These are phyloP conservation scores for Sporothrix humicola DNA, from an alignment of 2,329 filamentous ascomycete species.

Conservation along the genomic window DNA sequence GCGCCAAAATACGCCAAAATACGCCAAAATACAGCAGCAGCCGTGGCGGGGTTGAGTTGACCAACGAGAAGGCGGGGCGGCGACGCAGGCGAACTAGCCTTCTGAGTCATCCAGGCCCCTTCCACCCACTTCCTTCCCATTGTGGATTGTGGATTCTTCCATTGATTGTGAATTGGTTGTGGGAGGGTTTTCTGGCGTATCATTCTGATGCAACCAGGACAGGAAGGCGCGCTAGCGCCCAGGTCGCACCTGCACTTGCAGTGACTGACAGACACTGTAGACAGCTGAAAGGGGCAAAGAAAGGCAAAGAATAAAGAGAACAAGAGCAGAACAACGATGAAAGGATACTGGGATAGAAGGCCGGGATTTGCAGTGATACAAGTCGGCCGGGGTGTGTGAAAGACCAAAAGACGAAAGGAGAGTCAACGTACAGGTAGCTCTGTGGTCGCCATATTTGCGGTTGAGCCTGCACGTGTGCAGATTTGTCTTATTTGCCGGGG, in stretches of 20 bases:
- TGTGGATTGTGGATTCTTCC: neutral
- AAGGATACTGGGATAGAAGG: no score
- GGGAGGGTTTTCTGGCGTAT: neutral
- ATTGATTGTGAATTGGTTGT: constrained; percentile 8
- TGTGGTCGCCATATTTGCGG: constrained; percentile 31
- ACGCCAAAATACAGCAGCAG: constrained; percentile 3
- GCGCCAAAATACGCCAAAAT: neutral
- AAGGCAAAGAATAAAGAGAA: neutral
- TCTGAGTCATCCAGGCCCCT: constrained; percentile 8
- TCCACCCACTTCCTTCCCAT: no score
- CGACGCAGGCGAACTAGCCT: neutral
- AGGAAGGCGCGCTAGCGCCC: constrained; percentile 26
- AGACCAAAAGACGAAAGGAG: no score
- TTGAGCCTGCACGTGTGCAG: neutral
- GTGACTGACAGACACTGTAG: neutral
- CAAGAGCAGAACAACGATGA: neutral
- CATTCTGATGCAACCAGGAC: constrained; percentile 9
- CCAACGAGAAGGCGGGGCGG: constrained; percentile 32
- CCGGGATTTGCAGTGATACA: neutral
- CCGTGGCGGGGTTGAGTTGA: constrained; percentile 34
- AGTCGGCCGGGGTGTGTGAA: neutral
- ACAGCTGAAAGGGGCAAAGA: neutral
- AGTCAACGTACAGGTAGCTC: constrained; percentile 28
- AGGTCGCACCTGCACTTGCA: constrained; percentile 21
- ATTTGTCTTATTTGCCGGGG: neutral